Base-by-base conservation (phyloP, 2,329 filamentous ascomycete genomes). In the Mariannaea sp. region DNA sequence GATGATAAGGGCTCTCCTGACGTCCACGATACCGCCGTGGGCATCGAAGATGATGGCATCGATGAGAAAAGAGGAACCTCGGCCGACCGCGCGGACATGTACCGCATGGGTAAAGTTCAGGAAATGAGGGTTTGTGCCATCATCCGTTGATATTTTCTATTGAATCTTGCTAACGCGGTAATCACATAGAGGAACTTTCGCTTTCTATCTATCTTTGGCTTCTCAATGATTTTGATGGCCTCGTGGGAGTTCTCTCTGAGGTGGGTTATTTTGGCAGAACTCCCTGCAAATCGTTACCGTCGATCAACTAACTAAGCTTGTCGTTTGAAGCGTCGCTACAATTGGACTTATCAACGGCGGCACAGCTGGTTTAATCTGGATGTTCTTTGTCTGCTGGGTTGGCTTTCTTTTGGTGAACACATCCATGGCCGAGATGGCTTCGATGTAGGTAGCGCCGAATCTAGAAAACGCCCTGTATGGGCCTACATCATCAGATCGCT, bases 391-490 rank as follows among this genome's bases (percentile, higher is more conserved):
- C 10, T 72, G 67, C 33, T 74, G 68, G 63, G 59, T 71, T 5
- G 75, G 75, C 1, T 73, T 76, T 32, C 57, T 73, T 3, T 48
- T 70, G 5, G 71, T 75, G 27, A 72, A 72, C 50, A 65, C 70
- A 1, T 77, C 74, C 3, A 74, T 80, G 69, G 76, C 76, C 6
- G 78, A 80, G 57, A 77, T 80, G 71, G 76, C 75, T 1, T 78
- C 75, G 5, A 80, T 80, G 72, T 64, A 7, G 16, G 60, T 33
- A 3, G 1, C 0, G 0, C 13, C n/a, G 29, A 29, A 40, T 14
- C 22, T n/a, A 17, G 12, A 46, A 27, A 7, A 30, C 8, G 10
- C 13, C 9, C 38, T 16, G 27, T 32, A 4, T 27, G 1, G 12
- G 26, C 19, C 12, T n/a, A 19, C 38, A 7, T n/a, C 2, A 1